Evolutionary conservation across 2,329 filamentous ascomycete genomes (phyloP).

Genomic region (Fusarium tjaetaba): DNA sequence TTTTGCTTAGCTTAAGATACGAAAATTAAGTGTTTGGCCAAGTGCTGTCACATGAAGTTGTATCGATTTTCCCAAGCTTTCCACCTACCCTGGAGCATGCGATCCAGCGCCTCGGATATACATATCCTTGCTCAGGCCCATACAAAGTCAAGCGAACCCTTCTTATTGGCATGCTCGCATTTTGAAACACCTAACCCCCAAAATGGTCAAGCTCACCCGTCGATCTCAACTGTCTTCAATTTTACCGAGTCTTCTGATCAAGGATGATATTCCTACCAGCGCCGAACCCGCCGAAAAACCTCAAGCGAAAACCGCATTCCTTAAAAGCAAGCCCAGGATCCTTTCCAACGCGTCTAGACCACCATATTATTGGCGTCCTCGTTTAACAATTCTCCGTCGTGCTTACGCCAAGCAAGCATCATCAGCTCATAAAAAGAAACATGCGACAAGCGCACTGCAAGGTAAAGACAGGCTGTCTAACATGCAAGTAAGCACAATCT

Average conservation of each 20-base stretch:
- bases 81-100: too few species aligned
- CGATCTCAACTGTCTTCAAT: not conserved
- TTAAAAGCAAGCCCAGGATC: not conserved
- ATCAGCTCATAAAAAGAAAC: too few species aligned
- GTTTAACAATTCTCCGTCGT: not conserved
- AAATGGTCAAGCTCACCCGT: not conserved
- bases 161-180: not conserved
- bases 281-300: not conserved
- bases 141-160: rapidly evolving
- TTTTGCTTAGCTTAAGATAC: too few species aligned
- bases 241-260: not conserved
- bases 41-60: too few species aligned
- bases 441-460: not conserved
- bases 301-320: not conserved
- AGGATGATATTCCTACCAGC: not conserved
- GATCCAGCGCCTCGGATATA: not conserved
- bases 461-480: not conserved
- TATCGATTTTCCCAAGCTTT: too few species aligned
- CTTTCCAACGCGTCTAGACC: not conserved
- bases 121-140: not conserved
- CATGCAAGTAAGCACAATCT: not conserved
- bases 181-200: not conserved
- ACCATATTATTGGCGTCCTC: not conserved
- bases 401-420: not conserved
- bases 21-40: too few species aligned